A percentile compares a stretch with the other conserved stretches of the same genome.
Conservation (phyloP, 106 monocot species). For the Dendrobium huoshanense region DNA sequence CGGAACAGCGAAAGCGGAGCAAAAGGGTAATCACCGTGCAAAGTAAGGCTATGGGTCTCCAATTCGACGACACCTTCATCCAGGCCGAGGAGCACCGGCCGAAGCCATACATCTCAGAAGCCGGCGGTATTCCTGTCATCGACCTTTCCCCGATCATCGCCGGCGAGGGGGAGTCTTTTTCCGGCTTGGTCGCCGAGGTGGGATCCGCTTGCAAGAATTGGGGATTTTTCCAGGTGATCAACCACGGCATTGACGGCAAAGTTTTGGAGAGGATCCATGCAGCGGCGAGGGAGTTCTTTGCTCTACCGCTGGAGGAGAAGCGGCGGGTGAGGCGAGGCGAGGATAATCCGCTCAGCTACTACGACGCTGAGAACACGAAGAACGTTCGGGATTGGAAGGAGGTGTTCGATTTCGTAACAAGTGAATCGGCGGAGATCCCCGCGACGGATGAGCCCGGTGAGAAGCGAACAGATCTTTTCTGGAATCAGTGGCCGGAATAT, state of each 20-base stretch:
- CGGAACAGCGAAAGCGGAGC: neutral
- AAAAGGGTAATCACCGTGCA: neutral
- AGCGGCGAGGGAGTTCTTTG: constrained; percentile 44
- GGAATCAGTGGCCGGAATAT: constrained; percentile 52
- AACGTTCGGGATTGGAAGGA: constrained; percentile 71
- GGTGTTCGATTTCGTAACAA: constrained; percentile 35
- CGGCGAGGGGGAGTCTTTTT: neutral
- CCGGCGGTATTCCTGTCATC: constrained; percentile 36
- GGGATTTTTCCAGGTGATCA: constrained; percentile 81
- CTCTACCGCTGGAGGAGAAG: constrained; percentile 46
- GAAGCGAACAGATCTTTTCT: neutral
- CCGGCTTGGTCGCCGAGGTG: constrained; percentile 29
- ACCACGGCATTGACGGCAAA: constrained; percentile 45
- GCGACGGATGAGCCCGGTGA: neutral
- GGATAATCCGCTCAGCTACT: constrained; percentile 44
- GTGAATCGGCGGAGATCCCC: constrained; percentile 6
- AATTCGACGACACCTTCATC: constrained; percentile 49
- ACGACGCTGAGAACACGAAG: constrained; percentile 56
- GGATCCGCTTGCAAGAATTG: constrained; percentile 45
- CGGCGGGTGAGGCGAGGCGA: constrained; percentile 36
- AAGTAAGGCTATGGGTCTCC: constrained; percentile 4
- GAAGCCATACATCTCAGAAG: constrained; percentile 32
- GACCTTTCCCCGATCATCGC: constrained; percentile 30
- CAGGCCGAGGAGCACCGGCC: constrained; percentile 65
- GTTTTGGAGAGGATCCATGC: constrained; percentile 18